Evolutionary conservation across 1,284 basidiomycete species (phyloP).

Genomic region (Ustilago trichophora): DNA sequence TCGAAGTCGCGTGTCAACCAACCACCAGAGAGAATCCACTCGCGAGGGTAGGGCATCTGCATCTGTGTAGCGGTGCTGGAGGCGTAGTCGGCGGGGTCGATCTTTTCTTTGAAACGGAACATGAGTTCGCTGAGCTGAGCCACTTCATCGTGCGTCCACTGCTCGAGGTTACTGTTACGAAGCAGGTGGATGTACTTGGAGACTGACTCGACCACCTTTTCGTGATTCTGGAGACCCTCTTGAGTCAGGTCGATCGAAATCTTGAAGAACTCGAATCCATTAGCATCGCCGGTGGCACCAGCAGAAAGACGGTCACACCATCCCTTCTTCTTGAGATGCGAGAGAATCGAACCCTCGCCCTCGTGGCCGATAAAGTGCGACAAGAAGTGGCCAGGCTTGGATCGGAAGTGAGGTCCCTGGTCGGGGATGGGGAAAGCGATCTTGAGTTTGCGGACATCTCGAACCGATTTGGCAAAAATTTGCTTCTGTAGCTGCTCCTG

Average conservation of each 20-base stretch:
- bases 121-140: constrained; percentile 77
- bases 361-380: constrained; percentile 94
- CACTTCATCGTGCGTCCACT: constrained; percentile 82
- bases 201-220: constrained; percentile 76
- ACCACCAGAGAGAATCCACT: constrained; percentile 79
- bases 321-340: constrained; percentile 88
- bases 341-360: constrained; percentile 90
- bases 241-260: constrained; percentile 82
- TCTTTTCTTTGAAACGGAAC: constrained; percentile 91
- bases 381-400: constrained; percentile 82
- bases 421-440: constrained; percentile 80
- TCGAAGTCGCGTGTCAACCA: constrained; percentile 83
- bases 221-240: constrained; percentile 87
- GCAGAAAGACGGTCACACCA: constrained; percentile 85
- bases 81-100: constrained; percentile 80
- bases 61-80: constrained; percentile 81
- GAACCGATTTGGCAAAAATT: constrained; percentile 87
- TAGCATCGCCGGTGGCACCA: constrained; percentile 75
- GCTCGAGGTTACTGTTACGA: constrained; percentile 74
- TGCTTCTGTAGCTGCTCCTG: constrained; percentile 73
- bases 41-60: constrained; percentile 80
- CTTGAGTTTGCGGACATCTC: constrained; percentile 86
- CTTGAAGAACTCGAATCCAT: constrained; percentile 91
- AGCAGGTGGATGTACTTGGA: constrained; percentile 91
- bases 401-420: constrained; percentile 76